Evolutionary conservation across 192 early-diverging fungal genomes (phyloP).

Genomic region (Chytriomyces confervae): DNA sequence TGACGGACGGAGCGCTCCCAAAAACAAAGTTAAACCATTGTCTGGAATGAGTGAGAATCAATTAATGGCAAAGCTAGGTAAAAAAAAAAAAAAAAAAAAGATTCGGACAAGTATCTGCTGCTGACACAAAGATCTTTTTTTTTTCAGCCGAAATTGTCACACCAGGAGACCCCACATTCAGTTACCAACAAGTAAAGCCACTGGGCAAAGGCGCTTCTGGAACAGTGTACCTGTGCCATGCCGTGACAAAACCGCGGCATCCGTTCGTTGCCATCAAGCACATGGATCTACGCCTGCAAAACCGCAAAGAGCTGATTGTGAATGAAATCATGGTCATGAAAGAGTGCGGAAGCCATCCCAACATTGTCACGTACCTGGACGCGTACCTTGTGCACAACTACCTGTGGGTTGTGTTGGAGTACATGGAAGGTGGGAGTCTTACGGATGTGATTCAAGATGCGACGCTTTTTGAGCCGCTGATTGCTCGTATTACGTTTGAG

Average conservation of each 20-base stretch:
- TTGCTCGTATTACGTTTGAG: conserved; percentile 41
- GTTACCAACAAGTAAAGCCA: conserved; percentile 92
- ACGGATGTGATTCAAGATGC: conserved; percentile 84
- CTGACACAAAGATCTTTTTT: not conserved
- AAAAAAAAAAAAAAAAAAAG: not conserved
- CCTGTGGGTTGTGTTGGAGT: conserved; percentile 93
- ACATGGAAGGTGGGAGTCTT: conserved; percentile 91
- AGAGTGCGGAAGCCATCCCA: conserved; percentile 80
- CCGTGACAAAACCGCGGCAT: conserved; percentile 69
- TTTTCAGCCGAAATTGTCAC: conserved; percentile 76
- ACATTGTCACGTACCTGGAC: conserved; percentile 90
- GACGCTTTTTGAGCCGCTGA: conserved; percentile 55
- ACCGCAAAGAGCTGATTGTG: conserved; percentile 88
- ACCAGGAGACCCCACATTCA: conserved; percentile 81
- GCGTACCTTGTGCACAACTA: conserved; percentile 78
- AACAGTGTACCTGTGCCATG: conserved; percentile 73
- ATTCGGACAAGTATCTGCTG: not conserved
- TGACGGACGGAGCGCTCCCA: not conserved
- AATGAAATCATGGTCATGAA: conserved; percentile 95
- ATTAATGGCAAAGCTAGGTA: conserved; percentile 88
- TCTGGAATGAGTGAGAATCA: conserved; percentile 88
- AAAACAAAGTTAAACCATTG: conserved; percentile 33
- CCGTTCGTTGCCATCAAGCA: conserved; percentile 88
- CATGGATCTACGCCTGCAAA: conserved; percentile 87
- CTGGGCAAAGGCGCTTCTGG: conserved; percentile 98